Evolutionary conservation across 129 eudicot species (phyloP), one percentile per base, ranked within the genome.

Genomic region (Saussurea involucrata): DNA sequence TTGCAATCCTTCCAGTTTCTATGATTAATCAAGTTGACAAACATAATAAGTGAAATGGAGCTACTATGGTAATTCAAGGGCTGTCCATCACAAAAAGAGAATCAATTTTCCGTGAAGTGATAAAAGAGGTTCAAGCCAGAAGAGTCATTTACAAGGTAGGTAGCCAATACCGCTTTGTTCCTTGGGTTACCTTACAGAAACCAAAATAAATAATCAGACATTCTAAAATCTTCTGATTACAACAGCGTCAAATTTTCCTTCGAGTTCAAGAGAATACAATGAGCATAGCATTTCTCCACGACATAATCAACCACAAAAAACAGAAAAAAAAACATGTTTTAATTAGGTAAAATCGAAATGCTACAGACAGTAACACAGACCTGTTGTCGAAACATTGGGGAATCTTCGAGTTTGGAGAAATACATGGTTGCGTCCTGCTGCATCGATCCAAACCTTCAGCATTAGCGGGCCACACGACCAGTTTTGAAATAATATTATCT

Each of bases 321-420:
- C n/a, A 12, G 24, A 32, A 44, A n/a, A 44, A 69, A 63, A 58
- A 58, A 13, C 40, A 75, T 75, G 63, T 29, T 25, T 65, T 37
- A 3, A 18, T 57, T 57, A 68, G 55, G 18, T 67, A 63, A 64
- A 64, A 76, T 33, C 69, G 32, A 61, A 63, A 33, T 36, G 58
- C 12, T 24, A 32, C 77, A 32, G 68, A 32, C 27, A 24, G 42
- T 9, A 21, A 37, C 34, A 49, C 24, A 69, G 0, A 90, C 98
- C 97, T 90, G 95, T 79, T 91, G 89, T 7, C 97, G 85, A 84
- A 93, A 90, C 98, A 93, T 93, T 0, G 97, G 98, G 40, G 98
- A 90, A 80, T 93, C 98, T 66, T 93, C 98, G 66, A 93, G 91
- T 78, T 85, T 90, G n/a, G 86, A 73, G 82, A 93, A 90, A 74